Evolutionary conservation across 441 rosid genomes (phyloP), one percentile per base, ranked within the genome.

Genomic region (Rhodomyrtus psidioides): DNA sequence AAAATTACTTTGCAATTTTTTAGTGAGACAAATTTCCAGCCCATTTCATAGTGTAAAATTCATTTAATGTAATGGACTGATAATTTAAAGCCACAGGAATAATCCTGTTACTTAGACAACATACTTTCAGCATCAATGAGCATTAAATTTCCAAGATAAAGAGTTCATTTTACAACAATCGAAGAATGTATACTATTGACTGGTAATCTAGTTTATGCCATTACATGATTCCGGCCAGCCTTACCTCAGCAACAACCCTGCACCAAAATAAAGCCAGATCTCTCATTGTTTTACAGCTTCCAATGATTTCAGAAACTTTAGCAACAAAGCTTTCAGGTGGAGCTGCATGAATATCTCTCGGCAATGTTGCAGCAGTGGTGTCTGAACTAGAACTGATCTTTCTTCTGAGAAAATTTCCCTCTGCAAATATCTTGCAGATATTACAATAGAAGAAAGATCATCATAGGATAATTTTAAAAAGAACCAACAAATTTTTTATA

Each of bases 291-390:
- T 92, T 94, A 91, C 96, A 93, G 90, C 94, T 94, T 86, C 99
- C 99, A 87, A 96, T 91, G 84, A 97, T 96, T 92, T 97, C 99
- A 88, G 99, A 93, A 88, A 97, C 88, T 91, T 96, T 95, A 76
- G 91, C 95, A 89, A 97, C 86, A 88, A 97, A 91, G 89, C 96
- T 92, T 85, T 88, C 91, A 84, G 94, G 92, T 85, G 99, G 99
- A 88, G 97, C 95, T 86, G 94, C 98, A 88, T 95, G 98, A 88
- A 96, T 93, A 83, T 96, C 99, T 91, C 91, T 94, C n/a, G 94
- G 90, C 39, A 96, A 90, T 83, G 87, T 76, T 82, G 90, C 87
- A 59, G 87, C 59, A 88, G 83, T 86, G 81, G 91, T 87, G 83
- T 91, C 97, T 55, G 87, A 89, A 90, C 92, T 91, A 88, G 88